Conservation (phyloP, 2,329 filamentous ascomycete genomes). For the Ciborinia camelliae region DNA sequence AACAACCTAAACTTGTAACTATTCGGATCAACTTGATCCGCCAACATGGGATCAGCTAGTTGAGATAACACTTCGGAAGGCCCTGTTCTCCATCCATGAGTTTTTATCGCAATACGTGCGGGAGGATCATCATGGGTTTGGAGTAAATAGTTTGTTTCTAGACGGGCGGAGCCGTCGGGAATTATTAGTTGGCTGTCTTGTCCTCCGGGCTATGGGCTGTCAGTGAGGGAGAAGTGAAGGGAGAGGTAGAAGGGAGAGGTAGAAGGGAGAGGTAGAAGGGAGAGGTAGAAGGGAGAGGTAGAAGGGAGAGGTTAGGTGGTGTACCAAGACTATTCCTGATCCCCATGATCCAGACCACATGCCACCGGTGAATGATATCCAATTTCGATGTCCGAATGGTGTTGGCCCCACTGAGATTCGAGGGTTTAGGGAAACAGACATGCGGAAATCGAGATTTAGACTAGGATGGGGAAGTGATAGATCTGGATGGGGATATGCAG, state of each 20-base stretch:
- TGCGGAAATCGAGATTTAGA: constrained; percentile 50
- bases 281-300: not conserved
- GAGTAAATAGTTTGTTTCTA: constrained; percentile 50
- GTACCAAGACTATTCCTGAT: constrained; percentile 44
- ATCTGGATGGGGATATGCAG: constrained; percentile 19
- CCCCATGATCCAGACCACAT: constrained; percentile 50
- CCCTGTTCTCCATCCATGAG: constrained; percentile 47
- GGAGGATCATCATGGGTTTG: constrained; percentile 47
- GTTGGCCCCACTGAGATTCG: constrained; percentile 45
- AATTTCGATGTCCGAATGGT: constrained; percentile 45
- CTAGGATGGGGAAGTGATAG: constrained; percentile 42
- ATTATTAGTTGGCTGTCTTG: constrained; percentile 41
- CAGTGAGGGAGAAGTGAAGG: not conserved
- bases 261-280: not conserved
- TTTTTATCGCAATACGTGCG: constrained; percentile 47
- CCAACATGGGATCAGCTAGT: constrained; percentile 30
- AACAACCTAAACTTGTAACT: constrained; percentile 49
- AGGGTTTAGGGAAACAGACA: constrained; percentile 47
- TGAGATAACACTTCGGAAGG: constrained; percentile 40
- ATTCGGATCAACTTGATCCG: constrained; percentile 34
- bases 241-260: not conserved
- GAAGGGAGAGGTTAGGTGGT: not conserved
- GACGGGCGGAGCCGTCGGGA: constrained; percentile 34
- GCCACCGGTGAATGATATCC: constrained; percentile 48
- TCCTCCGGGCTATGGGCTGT: constrained; percentile 35